These are phyloP conservation scores for Phytophthora citricola DNA, from an alignment of 352 stramenopile species.

Conservation along the genomic window DNA sequence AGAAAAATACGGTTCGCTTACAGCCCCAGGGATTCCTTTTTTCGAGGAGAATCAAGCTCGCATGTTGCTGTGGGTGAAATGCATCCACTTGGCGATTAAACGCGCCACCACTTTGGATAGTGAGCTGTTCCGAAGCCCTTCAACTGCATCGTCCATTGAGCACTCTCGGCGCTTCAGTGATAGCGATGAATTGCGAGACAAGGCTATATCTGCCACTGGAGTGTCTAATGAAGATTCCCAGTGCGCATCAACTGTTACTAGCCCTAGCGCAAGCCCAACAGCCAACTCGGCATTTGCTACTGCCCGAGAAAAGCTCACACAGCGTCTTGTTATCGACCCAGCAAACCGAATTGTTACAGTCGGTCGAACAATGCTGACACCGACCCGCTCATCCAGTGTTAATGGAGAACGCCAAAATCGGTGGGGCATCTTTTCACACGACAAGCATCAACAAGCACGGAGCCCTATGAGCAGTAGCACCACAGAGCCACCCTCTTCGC, in stretches of 20 bases:
- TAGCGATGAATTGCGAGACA: conserved; percentile 27
- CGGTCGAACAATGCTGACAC: conserved; percentile 34
- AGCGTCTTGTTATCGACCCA: conserved; percentile 44
- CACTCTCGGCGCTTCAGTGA: conserved; percentile 22
- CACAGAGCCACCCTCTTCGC: conserved; percentile 14
- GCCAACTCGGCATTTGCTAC: conserved; percentile 18
- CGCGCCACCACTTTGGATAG: conserved; percentile 45
- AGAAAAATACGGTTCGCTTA: conserved; percentile 65
- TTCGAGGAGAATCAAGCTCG: conserved; percentile 73
- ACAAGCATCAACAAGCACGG: conserved; percentile 42
- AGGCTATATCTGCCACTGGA: not conserved
- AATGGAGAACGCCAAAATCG: conserved; percentile 36
- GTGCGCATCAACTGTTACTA: conserved; percentile 14
- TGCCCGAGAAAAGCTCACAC: conserved; percentile 37
- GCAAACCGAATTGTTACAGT: conserved; percentile 21
- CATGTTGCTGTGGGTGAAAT: conserved; percentile 82
- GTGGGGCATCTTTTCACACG: conserved; percentile 45
- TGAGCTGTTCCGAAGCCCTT: conserved; percentile 45
- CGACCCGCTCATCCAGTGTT: conserved; percentile 24
- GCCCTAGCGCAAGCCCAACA: conserved; percentile 17
- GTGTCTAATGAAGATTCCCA: not conserved
- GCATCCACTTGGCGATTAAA: conserved; percentile 76
- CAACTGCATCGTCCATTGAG: conserved; percentile 24
- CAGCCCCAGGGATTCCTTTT: conserved; percentile 70
- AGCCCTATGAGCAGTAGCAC: conserved; percentile 37